phyloP scores from a whole-genome alignment of 768 basidiomycete genomes.

The Serendipita sp. region DNA sequence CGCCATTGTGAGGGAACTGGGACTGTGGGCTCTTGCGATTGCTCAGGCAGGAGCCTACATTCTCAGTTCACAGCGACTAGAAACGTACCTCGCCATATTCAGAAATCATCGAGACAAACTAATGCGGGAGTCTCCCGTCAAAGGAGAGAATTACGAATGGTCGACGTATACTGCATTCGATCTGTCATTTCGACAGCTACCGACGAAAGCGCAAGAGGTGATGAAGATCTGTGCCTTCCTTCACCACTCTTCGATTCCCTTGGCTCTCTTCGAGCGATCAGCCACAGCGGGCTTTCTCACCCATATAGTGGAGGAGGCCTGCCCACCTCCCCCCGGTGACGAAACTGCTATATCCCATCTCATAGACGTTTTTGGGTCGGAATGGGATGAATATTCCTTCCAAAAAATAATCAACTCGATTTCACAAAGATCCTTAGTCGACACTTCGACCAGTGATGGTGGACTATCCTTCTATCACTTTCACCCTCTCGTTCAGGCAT shows the following conservation, averaged over 20 bases:
- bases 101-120: background rate
- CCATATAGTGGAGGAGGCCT: background rate
- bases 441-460: background rate
- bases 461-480: background rate
- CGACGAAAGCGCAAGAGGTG: background rate
- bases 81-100: background rate
- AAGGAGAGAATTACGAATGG: background rate
- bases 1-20: background rate
- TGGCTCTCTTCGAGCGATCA: background rate
- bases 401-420: background rate
- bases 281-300: background rate
- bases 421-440: background rate
- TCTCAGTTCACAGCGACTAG: background rate
- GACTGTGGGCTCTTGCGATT: background rate
- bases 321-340: background rate
- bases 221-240: background rate
- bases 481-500: background rate
- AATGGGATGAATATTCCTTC: background rate
- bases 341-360: background rate
- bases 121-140: background rate
- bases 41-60: background rate
- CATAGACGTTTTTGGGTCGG: background rate
- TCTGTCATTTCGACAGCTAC: background rate
- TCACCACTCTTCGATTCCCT: background rate
- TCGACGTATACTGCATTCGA: conserved; percentile 4